Base-by-base conservation (phyloP, 169 alveolate species). In the Plasmodium coatneyi region DNA sequence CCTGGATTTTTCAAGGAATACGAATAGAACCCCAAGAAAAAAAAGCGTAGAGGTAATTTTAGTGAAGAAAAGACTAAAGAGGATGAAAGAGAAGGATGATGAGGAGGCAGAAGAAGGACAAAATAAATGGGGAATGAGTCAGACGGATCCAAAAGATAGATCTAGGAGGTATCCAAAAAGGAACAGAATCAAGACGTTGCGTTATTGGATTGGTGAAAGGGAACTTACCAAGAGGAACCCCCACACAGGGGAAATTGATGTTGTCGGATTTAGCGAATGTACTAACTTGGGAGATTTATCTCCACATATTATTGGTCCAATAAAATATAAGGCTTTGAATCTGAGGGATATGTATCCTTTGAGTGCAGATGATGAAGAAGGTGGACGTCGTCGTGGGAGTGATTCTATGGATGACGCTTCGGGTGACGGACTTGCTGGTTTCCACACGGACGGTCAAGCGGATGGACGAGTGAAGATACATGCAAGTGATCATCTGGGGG, bases 131-230 rank as follows among this genome's bases (percentile, higher is more conserved):
- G 71, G 70, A 39, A 30, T 19, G 32, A 76, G 30, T 22, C 52
- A 52, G n/a, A 81, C 46, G 43, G 30, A 39, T 72, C 25, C 54
- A 9, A 16, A 4, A 22, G 70, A 16, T 46, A 7, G 43, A 7
- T 72, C n/a, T 25, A 71, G 92, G 52, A 84, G 92, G 32, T 84
- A 84, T 46, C 92, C 92, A 3, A 84, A 66, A 52, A 84, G 92
- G 32, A 84, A 84, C 80, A 49, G 92, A 84, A 84, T 84, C 10
- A 84, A 84, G 49, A 84, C 92, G 1, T 46, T 84, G 14, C 82
- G 92, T 4, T 84, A 84, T 46, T 84, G 92, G 92, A 84, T 84
- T 16, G 92, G 92, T n/a, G 92, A 84, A 74, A 84, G 92, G 60
- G 92, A 84, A 54, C 56, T 84, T 7, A 84, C 92, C 1, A 74